Evolutionary conservation across 805 yeast species (phyloP).

Genomic region (Candida namnaoensis): DNA sequence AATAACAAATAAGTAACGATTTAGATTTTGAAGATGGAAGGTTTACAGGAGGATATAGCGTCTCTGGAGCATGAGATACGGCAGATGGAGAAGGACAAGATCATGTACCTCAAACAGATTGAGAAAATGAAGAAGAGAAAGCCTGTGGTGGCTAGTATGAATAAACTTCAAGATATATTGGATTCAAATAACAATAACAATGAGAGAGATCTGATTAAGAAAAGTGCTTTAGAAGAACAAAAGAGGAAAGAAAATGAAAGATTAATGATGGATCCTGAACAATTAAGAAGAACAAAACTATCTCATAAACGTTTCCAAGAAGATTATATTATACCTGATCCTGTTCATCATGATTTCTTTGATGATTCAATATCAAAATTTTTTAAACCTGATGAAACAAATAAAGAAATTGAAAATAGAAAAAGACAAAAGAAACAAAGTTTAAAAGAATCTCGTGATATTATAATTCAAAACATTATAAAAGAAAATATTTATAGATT

Average conservation of each 20-base stretch:
- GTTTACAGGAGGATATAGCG: constrained; percentile 21
- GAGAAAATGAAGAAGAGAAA: constrained; percentile 14
- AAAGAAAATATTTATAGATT: constrained; percentile 26
- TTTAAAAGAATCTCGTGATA: no score
- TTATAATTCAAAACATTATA: no score
- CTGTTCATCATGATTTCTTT: constrained; percentile 17
- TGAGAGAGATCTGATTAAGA: no score
- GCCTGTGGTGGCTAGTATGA: constrained; percentile 18
- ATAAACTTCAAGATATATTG: constrained; percentile 13
- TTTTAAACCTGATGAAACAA: constrained; percentile 2
- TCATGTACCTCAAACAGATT: constrained; percentile 14
- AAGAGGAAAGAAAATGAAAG: not conserved
- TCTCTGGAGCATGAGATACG: constrained; percentile 23
- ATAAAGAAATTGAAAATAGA: no score
- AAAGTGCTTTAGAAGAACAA: no score
- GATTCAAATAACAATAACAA: not conserved
- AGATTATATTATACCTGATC: constrained; percentile 12
- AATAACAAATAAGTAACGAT: not conserved
- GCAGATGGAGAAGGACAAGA: constrained; percentile 13
- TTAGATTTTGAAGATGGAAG: constrained; percentile 13
- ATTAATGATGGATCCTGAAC: not conserved
- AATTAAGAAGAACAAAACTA: not conserved
- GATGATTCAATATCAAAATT: constrained; percentile 15
- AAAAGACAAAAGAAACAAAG: no score
- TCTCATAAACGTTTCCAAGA: constrained; percentile 3